Evolutionary conservation across 164 flowering plant species (phyloP), one percentile per base, ranked within the genome.

Genomic region (Aristolochia californica): DNA sequence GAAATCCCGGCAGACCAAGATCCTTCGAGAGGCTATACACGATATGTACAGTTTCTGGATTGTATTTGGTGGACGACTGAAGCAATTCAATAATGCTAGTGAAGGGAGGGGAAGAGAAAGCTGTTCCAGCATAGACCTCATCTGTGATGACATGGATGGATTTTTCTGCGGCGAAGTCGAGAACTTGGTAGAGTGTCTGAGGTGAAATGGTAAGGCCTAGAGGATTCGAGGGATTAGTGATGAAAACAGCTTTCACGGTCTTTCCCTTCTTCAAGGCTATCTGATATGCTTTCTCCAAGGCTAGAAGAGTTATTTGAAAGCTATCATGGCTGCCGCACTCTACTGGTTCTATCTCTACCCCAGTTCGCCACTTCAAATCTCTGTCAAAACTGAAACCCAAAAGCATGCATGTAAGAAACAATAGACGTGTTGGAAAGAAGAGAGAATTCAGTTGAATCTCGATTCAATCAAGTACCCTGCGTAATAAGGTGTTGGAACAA

Each of bases 141-240:
- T 83, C 87, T 8, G 78, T 75, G 50, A 88, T 79, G 0, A 88
- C 64, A 59, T 88, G 96, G 63, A 88, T 83, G 66, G 80, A 76
- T 72, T 84, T 83, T 65, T 83, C 87, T 55, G 69, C 66, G 16
- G 87, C 90, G 64, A 88, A 88, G 49, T 76, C 80, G n/a, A 85
- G 40, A 48, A 88, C 59, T 54, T 56, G 59, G 17, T 52, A 57
- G n/a, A 88, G 82, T 13, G 65, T 69, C 21, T 79, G 77, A 27
- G 73, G 61, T 20, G 53, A 21, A 2, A 18, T 49, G 53, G 53
- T 49, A 25, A 49, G 53, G 53, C 53, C 53, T 11, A 85, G 79
- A 53, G 96, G 96, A 60, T 88, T 85, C 53, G 93, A 72, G 4
- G 93, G 96, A 69, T 88, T 85, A 21, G 84, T 81, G 23, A 88